These are phyloP conservation scores for Symbiodinium pilosum DNA, from an alignment of 73 alveolate genomes.

Conservation along the genomic window DNA sequence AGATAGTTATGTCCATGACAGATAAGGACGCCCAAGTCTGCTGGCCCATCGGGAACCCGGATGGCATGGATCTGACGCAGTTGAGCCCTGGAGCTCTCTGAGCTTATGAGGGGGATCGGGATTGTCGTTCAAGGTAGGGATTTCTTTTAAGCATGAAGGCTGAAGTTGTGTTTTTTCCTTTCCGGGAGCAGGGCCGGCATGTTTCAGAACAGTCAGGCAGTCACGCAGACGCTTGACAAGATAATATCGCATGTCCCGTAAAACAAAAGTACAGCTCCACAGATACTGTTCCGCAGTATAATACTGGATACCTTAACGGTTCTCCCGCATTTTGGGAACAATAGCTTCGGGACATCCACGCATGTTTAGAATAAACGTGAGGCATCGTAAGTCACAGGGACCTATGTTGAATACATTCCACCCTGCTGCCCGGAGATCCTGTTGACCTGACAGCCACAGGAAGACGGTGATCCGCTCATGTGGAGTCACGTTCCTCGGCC, in stretches of 20 bases:
- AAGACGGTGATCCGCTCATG: constrained; percentile 9
- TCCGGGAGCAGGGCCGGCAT: not conserved
- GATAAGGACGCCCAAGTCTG: not conserved
- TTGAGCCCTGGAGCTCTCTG: not conserved
- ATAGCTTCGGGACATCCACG: too few species aligned
- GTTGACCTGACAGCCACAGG: not conserved
- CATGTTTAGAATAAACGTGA: not conserved
- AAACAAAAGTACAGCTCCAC: too few species aligned
- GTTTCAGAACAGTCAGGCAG: too few species aligned
- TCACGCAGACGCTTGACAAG: not conserved
- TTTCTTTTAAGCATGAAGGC: not conserved
- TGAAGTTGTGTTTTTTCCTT: not conserved
- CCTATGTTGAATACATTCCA: not conserved
- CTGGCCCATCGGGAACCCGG: not conserved
- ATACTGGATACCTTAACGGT: too few species aligned
- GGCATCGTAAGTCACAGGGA: not conserved
- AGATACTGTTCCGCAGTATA: too few species aligned
- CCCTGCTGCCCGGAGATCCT: not conserved
- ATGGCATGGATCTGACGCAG: constrained; percentile 1
- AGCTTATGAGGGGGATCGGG: not conserved
- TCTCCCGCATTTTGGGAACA: too few species aligned
- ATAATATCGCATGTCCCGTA: not conserved
- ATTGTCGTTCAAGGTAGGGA: not conserved
- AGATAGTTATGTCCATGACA: not conserved
- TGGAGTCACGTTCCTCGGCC: not conserved